Evolutionary conservation across 176 grass and related monocot genomes (phyloP).

Genomic region (Chloris gayana): DNA sequence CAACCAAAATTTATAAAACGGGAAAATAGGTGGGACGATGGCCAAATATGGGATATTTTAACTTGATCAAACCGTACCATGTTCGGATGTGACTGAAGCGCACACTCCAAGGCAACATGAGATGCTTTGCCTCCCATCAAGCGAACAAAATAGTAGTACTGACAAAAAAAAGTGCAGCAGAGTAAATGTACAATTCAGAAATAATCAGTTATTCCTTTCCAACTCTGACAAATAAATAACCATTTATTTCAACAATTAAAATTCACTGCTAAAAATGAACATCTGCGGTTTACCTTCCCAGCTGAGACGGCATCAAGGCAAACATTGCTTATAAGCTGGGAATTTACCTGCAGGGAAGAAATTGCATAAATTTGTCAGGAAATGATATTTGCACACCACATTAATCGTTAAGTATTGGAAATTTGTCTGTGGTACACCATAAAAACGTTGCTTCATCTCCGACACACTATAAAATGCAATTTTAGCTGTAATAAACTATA

Average conservation of each 20-base stretch:
- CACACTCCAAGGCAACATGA: slow-evolving; percentile 72
- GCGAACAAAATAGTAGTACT: slow-evolving; percentile 85
- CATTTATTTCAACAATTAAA: neutral
- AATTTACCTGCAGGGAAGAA: slow-evolving; percentile 61
- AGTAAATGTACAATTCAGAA: neutral
- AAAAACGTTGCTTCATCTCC: too few species aligned
- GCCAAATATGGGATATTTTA: neutral
- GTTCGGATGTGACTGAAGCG: slow-evolving; percentile 80
- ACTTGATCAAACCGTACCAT: slow-evolving; percentile 56
- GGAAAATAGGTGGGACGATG: too few species aligned
- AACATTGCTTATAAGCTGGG: slow-evolving; percentile 78
- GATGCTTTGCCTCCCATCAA: slow-evolving; percentile 77
- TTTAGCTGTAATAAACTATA: too few species aligned
- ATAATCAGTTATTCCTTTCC: too few species aligned
- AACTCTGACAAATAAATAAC: neutral
- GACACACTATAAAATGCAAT: too few species aligned
- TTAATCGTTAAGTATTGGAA: neutral
- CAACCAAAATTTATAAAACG: too few species aligned
- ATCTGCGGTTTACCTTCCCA: neutral
- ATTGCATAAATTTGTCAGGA: neutral
- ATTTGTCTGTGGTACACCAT: too few species aligned
- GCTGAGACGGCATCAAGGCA: slow-evolving; percentile 61
- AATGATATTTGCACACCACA: neutral
- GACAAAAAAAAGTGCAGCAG: neutral
- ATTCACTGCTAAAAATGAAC: neutral